Evolutionary conservation across 23 red algal species (phyloP), one percentile per base, ranked within the genome.

Genomic region (Gracilaria domingensis): DNA sequence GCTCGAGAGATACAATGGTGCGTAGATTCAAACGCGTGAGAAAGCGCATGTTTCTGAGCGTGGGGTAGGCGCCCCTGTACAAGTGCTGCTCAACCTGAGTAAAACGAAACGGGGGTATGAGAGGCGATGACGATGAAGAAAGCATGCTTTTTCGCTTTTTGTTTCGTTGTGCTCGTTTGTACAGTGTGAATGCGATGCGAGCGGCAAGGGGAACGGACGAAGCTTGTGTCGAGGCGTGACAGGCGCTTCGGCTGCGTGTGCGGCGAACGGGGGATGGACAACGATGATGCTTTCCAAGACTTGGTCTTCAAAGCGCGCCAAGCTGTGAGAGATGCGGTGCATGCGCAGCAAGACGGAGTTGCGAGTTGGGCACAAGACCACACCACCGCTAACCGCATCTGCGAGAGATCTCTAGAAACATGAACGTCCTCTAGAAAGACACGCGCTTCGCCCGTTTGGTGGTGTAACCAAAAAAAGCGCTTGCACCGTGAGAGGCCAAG

Each of bases 81-180:
- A 99, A 35, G 28, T 60, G 83, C 29, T 96, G 94, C 66, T 99
- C 94, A 49, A 99, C 89, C 23, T 61, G 47, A 20, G 74, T 88
- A 53, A 92, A 95, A 30, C 97, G 94, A 80, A 99, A 99, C 17
- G 97, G 97, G 12, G 94, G 94, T 9, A 99, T 93, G 82, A 99
- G 94, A 9, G 88, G 86, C 53, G 93, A 87, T 17, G 88, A 71
- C 25, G 62, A 40, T 34, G 53, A 34, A 29, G 48, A 8, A 25
- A 13, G 51, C 51, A 55, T 55, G 51, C 13, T 55, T 55, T 14
- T 55, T 55, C 5, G 51, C 51, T 55, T 14, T 55, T 55, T 14
- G 51, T 55, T 29, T 6, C 7, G 62, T 67, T 67, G 62, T 67
- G 62, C 62, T 67, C 62, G 62, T 67, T 67, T 14, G 62, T 67